A percentile compares a stretch with the other conserved stretches of the same genome.
These are phyloP conservation scores for Leptographium procerum DNA, from an alignment of 2,329 filamentous ascomycete species.

Conservation along the genomic window DNA sequence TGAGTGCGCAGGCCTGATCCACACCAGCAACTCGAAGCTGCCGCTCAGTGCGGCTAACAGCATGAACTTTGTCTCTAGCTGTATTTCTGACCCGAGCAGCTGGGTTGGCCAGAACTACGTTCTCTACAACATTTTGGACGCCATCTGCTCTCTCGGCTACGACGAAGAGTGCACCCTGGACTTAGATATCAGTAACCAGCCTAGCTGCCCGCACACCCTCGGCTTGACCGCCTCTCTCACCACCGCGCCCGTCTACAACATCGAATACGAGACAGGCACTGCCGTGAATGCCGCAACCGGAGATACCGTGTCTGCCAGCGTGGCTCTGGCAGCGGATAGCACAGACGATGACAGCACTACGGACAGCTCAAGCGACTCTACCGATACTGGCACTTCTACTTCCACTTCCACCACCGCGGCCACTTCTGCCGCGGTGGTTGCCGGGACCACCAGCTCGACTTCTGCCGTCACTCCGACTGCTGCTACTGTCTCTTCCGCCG, in stretches of 20 bases:
- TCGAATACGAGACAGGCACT: conserved; percentile 38
- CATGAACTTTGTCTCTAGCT: conserved; percentile 41
- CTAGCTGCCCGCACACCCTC: conserved; percentile 34
- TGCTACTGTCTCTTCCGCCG: neutral
- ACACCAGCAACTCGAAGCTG: conserved; percentile 36
- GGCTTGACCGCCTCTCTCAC: conserved; percentile 26
- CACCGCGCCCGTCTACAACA: conserved; percentile 34
- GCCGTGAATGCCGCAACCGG: conserved; percentile 23
- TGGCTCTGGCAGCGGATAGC: neutral
- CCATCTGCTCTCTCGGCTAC: conserved; percentile 35
- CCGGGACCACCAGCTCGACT: neutral
- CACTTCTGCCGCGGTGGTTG: neutral
- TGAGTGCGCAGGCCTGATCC: conserved; percentile 39
- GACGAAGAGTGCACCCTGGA: conserved; percentile 38
- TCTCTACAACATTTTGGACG: conserved; percentile 42
- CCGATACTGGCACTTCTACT: neutral
- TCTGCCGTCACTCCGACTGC: neutral
- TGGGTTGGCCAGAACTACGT: conserved; percentile 42
- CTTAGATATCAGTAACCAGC: conserved; percentile 33
- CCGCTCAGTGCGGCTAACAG: conserved; percentile 44
- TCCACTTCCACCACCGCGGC: neutral
- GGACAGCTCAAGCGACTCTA: neutral
- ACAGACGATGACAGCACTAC: neutral
- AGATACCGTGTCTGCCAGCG: conserved; percentile 7
- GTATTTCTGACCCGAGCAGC: conserved; percentile 29